These are phyloP conservation scores for Tetrahymena elliotti DNA, from an alignment of 73 alveolate genomes.

Conservation along the genomic window DNA sequence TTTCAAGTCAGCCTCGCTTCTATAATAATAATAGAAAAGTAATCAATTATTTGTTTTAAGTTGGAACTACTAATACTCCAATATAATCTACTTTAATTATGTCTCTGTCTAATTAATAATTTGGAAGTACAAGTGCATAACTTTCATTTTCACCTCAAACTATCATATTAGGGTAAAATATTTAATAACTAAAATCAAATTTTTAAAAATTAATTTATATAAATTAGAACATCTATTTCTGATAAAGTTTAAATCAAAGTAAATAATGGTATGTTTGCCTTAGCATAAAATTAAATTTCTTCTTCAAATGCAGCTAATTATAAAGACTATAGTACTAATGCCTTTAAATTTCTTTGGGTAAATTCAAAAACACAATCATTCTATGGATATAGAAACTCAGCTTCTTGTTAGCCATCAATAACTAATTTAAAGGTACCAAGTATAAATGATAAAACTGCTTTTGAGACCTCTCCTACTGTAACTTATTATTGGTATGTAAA, in stretches of 20 bases:
- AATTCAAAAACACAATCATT: neutral
- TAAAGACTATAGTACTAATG: neutral
- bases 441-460: neutral
- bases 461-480: neutral
- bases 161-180: neutral
- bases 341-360: neutral
- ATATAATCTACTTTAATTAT: neutral
- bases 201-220: neutral
- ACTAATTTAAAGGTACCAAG: neutral
- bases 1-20: neutral
- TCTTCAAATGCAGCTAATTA: neutral
- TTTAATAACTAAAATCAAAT: neutral
- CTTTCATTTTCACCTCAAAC: neutral
- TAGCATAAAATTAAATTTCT: neutral
- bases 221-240: neutral
- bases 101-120: neutral
- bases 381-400: neutral
- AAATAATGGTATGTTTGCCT: neutral
- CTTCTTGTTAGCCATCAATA: neutral
- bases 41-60: neutral
- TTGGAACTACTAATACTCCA: neutral
- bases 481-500: neutral
- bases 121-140: neutral
- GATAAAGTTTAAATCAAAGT: neutral
- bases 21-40: neutral